phyloP scores from a whole-genome alignment of 345 rosid genomes.

The Pistacia vera region DNA sequence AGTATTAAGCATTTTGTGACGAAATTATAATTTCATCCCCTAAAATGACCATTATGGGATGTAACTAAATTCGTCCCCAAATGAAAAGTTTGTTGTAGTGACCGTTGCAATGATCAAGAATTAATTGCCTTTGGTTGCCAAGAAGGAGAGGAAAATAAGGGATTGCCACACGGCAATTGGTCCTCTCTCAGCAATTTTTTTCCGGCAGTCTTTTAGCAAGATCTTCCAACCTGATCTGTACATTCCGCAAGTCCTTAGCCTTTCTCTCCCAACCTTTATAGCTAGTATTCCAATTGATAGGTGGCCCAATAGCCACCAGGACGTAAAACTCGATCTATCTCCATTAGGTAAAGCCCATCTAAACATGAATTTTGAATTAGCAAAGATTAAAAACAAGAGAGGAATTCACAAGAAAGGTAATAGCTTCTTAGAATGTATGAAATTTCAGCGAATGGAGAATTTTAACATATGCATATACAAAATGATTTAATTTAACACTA shows the following conservation, averaged over 20 bases:
- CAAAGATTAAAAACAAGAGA: background rate
- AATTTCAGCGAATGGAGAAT: background rate
- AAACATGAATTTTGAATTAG: slow-evolving; percentile 3
- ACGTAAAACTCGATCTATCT: slow-evolving; percentile 68
- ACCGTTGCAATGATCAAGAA: no score
- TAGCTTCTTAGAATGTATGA: background rate
- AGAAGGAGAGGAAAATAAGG: no score
- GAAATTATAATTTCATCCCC: no score
- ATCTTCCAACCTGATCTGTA: slow-evolving; percentile 53
- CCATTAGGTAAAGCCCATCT: slow-evolving; percentile 75
- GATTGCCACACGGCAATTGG: slow-evolving; percentile 57
- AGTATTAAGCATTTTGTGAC: no score
- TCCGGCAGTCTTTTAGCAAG: slow-evolving; percentile 65
- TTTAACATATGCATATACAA: background rate
- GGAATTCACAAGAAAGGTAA: background rate
- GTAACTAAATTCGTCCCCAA: no score
- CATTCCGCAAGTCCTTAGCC: slow-evolving; percentile 43
- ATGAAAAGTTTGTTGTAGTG: no score
- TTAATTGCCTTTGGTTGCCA: no score
- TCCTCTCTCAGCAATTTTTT: slow-evolving; percentile 56
- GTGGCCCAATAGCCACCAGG: slow-evolving; percentile 78
- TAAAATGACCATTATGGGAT: no score
- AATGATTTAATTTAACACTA: background rate
- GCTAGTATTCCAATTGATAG: slow-evolving; percentile 49
- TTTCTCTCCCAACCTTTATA: slow-evolving; percentile 48